Base-by-base conservation (phyloP, 1,284 basidiomycete species). In the Sporisorium reilianum region DNA sequence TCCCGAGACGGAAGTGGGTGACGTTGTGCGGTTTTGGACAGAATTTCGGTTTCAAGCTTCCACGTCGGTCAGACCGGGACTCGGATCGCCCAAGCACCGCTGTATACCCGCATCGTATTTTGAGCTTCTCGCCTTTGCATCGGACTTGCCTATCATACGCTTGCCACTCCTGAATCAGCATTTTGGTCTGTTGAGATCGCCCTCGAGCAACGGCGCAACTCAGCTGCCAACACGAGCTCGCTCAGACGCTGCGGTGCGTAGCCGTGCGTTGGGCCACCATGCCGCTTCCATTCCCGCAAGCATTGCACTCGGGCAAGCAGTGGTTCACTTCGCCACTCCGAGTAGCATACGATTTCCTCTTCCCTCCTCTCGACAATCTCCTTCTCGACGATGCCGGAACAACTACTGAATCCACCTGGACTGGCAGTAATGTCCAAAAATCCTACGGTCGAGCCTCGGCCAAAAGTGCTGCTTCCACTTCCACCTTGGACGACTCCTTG, bases 331-430 rank as follows among this genome's bases (percentile, higher is more conserved):
- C 57, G 0, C 73, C 73, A 12, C 48, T 75, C 9, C 57, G 57
- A 34, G 34, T 42, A 16, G 56, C 67, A 3, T 75, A 71, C 50
- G 56, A 60, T 48, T 75, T 75, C 36, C 41, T 75, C 51, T 75
- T 75, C 41, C 67, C 73, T 10, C 73, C 73, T 7, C 64, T 72
- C 40, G 64, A 72, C 14, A 42, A 63, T 0, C 53, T 63, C 41
- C 34, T 55, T 11, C 20, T 50, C 14, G 22, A 44, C 25, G 57
- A 61, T 12, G 26, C 54, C 10, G 51, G n/a, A 5, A 32, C 20
- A 12, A 34, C 28, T 16, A 45, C 23, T 2, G 41, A 14, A 36
- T 32, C 30, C 3, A 20, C 4, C 32, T 36, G 58, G 45, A 53
- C 14, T 10, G 46, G 46, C 26, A 48, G 25, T 18, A 32, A 30